phyloP scores from a whole-genome alignment of 2,329 filamentous ascomycete species.

The Sordariomycetes sp. region DNA sequence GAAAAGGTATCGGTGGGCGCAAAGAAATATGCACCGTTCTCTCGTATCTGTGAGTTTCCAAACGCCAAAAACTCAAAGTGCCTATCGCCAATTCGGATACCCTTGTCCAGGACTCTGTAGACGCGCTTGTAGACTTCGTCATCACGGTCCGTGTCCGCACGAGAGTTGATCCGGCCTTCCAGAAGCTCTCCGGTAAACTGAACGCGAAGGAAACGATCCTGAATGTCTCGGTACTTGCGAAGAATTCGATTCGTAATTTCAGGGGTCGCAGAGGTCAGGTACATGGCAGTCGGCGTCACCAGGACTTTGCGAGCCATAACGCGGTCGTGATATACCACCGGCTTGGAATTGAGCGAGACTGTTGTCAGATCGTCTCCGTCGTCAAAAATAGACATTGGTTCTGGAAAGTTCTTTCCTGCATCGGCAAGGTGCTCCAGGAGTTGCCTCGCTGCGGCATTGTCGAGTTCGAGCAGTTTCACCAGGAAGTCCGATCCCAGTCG shows the following conservation, averaged over 20 bases:
- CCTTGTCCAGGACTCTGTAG: conserved; percentile 56
- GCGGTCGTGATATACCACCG: conserved; percentile 57
- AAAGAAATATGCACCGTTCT: conserved; percentile 90
- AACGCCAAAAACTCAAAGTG: conserved; percentile 85
- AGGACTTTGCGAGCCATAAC: conserved; percentile 61
- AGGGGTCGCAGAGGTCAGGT: conserved; percentile 62
- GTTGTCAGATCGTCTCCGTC: conserved; percentile 22
- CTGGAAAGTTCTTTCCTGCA: conserved; percentile 42
- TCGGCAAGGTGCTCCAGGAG: conserved; percentile 66
- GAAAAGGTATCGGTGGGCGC: conserved; percentile 53
- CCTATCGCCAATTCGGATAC: conserved; percentile 70
- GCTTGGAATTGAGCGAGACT: conserved; percentile 30
- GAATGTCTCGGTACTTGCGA: conserved; percentile 51
- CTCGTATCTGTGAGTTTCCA: conserved; percentile 88
- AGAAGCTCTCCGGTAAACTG: conserved; percentile 75
- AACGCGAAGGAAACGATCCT: conserved; percentile 76
- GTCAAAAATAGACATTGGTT: conserved; percentile 63
- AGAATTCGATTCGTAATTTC: conserved; percentile 85
- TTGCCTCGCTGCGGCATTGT: conserved; percentile 38
- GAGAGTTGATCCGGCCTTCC: conserved; percentile 44
- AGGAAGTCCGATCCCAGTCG: conserved; percentile 58
- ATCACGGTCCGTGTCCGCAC: conserved; percentile 38
- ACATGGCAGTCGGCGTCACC: conserved; percentile 74
- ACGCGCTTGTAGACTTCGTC: conserved; percentile 65
- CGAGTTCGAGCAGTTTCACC: conserved; percentile 34